These are phyloP conservation scores for Citrullus mucosospermus DNA, from an alignment of 306 rosid species.

Conservation along the genomic window DNA sequence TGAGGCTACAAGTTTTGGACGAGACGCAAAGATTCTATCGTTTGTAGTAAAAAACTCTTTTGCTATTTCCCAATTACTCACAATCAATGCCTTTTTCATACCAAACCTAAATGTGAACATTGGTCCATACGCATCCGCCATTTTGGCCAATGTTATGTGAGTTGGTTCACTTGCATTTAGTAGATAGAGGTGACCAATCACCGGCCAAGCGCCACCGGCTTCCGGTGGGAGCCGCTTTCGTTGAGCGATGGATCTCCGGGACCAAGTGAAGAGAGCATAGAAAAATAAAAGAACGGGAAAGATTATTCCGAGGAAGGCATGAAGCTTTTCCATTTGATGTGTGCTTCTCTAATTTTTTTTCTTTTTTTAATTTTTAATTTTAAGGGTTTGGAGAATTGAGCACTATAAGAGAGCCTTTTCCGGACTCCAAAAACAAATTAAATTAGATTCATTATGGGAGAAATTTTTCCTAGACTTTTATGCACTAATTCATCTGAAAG, in stretches of 20 bases:
- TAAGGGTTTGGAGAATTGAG: too few species aligned
- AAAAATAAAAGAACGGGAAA: not conserved
- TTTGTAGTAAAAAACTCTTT: conserved; percentile 40
- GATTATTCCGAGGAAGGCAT: not conserved
- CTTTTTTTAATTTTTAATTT: too few species aligned
- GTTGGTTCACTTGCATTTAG: not conserved
- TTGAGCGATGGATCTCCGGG: not conserved
- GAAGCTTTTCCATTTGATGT: too few species aligned
- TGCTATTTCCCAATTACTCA: conserved; percentile 32
- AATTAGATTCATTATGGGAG: too few species aligned
- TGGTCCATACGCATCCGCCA: not conserved
- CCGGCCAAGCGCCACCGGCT: conserved; percentile 10
- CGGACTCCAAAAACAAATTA: too few species aligned
- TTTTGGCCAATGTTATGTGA: not conserved
- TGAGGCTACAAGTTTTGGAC: conserved; percentile 4
- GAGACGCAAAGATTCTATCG: conserved; percentile 18
- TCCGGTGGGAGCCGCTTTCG: not conserved
- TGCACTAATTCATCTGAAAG: too few species aligned
- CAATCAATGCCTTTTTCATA: conserved; percentile 14
- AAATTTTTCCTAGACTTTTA: too few species aligned
- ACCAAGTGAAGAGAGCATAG: not conserved
- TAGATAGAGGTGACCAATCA: conserved; percentile 22
- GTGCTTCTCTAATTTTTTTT: too few species aligned
- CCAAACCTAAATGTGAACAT: conserved; percentile 26
- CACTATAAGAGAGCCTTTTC: too few species aligned